A percentile compares a stretch with the other conserved stretches of the same genome.
phyloP scores from a whole-genome alignment of 2,329 filamentous ascomycete genomes.

The Lomentospora prolificans region DNA sequence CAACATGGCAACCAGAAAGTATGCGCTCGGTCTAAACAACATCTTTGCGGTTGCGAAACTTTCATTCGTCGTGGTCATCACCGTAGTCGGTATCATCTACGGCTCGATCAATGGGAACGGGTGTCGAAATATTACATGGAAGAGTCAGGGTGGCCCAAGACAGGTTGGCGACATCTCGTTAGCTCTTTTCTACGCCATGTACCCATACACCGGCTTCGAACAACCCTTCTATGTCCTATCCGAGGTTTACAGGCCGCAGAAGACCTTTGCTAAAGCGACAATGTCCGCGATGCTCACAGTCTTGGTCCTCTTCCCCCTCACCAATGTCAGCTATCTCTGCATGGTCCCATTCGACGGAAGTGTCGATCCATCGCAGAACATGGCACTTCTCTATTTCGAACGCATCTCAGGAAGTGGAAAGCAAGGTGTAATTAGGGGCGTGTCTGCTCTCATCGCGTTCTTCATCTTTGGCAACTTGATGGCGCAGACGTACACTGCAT shows the following conservation, averaged over 20 bases:
- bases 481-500: conserved; percentile 44
- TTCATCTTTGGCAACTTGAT: conserved; percentile 47
- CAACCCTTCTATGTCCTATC: conserved; percentile 27
- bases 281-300: conserved; percentile 23
- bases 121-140: conserved; percentile 16
- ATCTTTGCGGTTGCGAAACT: conserved; percentile 38
- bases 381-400: conserved; percentile 8
- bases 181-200: conserved; percentile 29
- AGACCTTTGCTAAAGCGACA: conserved; percentile 18
- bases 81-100: conserved; percentile 31
- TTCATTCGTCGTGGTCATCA: conserved; percentile 18
- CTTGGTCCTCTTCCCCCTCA: conserved; percentile 25
- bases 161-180: conserved; percentile 29
- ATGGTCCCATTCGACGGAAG: conserved; percentile 12
- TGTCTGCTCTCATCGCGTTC: conserved; percentile 40
- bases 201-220: conserved; percentile 20
- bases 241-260: conserved; percentile 20
- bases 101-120: conserved; percentile 18
- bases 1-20: conserved; percentile 35
- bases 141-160: not conserved
- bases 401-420: conserved; percentile 17
- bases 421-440: conserved; percentile 18
- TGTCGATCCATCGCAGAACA: conserved; percentile 5
- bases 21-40: conserved; percentile 41
- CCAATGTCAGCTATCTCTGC: conserved; percentile 30